phyloP scores from a whole-genome alignment of 371 early-diverging fungal genomes.

The Fennellomyces sp. region DNA sequence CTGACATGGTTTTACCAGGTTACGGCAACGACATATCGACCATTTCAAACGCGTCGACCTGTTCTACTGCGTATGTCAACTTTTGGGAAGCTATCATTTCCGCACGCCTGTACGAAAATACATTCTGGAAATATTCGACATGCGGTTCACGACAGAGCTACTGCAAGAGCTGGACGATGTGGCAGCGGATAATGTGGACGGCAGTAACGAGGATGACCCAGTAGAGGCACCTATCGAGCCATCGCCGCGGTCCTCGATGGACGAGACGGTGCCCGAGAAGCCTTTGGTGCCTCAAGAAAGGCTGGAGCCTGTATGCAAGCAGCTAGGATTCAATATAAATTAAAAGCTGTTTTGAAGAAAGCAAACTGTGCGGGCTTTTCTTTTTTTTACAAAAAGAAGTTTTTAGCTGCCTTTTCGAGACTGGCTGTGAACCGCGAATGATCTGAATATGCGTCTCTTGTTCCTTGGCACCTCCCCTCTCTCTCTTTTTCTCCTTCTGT shows the following conservation, averaged over 20 bases:
- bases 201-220: neutral
- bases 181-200: neutral
- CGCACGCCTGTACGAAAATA: slow-evolving; percentile 77
- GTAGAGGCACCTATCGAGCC: neutral
- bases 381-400: neutral
- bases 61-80: slow-evolving; percentile 65
- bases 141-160: slow-evolving; percentile 51
- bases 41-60: slow-evolving; percentile 61
- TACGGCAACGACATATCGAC: slow-evolving; percentile 54
- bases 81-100: slow-evolving; percentile 74
- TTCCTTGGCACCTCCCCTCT: neutral
- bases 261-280: neutral
- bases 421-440: too few species aligned
- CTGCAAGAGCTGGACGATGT: slow-evolving; percentile 35
- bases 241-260: neutral
- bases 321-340: slow-evolving; percentile 13
- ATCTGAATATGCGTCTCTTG: too few species aligned
- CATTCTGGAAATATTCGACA: slow-evolving; percentile 81
- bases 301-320: slow-evolving; percentile 20
- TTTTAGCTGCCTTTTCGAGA: neutral
- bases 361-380: neutral
- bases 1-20: slow-evolving; percentile 19
- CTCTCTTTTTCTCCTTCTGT: neutral
- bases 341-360: neutral
- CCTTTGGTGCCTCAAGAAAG: slow-evolving; percentile 18